Evolutionary conservation across 2,329 filamentous ascomycete species (phyloP).

Genomic region (Podosphaera fusca): DNA sequence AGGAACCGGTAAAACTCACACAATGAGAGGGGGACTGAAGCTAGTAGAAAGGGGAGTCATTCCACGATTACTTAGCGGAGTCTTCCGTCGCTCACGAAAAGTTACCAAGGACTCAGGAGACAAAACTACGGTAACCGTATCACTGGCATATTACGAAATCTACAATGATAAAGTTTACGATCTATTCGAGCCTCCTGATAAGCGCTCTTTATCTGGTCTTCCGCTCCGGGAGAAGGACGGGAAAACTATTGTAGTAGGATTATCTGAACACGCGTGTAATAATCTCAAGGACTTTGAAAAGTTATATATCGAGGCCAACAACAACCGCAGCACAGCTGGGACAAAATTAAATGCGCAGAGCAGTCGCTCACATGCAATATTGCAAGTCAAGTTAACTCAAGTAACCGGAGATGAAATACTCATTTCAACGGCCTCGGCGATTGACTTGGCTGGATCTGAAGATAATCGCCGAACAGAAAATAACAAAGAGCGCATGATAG

Average conservation of each 20-base stretch:
- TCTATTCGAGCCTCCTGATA: conserved; percentile 68
- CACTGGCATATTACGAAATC: conserved; percentile 84
- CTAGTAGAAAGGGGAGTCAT: conserved; percentile 74
- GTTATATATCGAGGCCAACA: conserved; percentile 78
- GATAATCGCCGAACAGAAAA: conserved; percentile 91
- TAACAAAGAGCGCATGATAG: conserved; percentile 74
- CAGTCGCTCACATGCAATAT: conserved; percentile 70
- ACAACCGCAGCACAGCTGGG: conserved; percentile 67
- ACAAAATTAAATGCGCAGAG: conserved; percentile 88
- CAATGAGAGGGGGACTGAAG: conserved; percentile 78
- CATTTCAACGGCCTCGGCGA: conserved; percentile 73
- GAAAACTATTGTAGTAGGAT: conserved; percentile 66
- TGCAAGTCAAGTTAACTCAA: conserved; percentile 73
- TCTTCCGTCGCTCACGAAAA: conserved; percentile 71
- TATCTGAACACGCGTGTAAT: conserved; percentile 62
- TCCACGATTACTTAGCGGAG: conserved; percentile 58
- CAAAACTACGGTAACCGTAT: conserved; percentile 46
- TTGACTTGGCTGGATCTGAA: conserved; percentile 86
- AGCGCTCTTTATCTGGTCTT: conserved; percentile 49
- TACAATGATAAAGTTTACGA: conserved; percentile 94
- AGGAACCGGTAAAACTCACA: conserved; percentile 86
- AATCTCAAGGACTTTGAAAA: conserved; percentile 77
- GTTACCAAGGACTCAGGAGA: conserved; percentile 57
- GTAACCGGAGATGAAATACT: conserved; percentile 41
- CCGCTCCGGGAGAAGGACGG: conserved; percentile 69